Evolutionary conservation across 78 protist genomes (phyloP), one percentile per base, ranked within the genome.

Genomic region (Corallochytrium limacisporum): DNA sequence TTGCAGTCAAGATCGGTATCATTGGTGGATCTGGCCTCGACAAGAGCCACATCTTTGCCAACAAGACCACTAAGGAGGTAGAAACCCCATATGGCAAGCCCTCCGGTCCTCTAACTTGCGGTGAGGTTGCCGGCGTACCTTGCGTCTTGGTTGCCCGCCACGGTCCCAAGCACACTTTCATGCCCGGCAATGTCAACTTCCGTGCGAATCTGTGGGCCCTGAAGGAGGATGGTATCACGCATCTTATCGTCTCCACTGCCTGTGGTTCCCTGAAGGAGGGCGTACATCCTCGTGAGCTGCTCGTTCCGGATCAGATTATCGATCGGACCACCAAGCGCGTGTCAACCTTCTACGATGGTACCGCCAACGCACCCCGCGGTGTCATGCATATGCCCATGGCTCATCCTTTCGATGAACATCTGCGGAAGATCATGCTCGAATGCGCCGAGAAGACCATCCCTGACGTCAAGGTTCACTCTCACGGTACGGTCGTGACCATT

Each of bases 141-240:
- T 32, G 73, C 40, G 78, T 66, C 16, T 50, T 81, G 26, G 42
- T 81, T 29, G 55, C 86, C 0, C n/a, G 85, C 16, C 86, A 81
- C 57, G 82, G 67, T 43, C 33, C 42, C 48, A 36, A 18, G 4
- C 86, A 81, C 66, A 36, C 32, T 29, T 20, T 67, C 56, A 26
- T 1, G 15, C 86, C 86, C n/a, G 20, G 74, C 54, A 65, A 66
- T 4, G 56, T 81, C 43, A 53, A 53, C 69, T 81, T 26, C 73
- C 38, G 74, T 12, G 86, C 86, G n/a, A 81, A 81, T 53, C 44
- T 81, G 18, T 68, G 22, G 42, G 86, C 82, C 13, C 65, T 74
- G 55, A 69, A 69, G 54, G 26, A 29, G 15, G 75, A 62, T 28
- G 86, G 86, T 8, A 40, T 8, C 60, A 53, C 10, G 20, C 65